phyloP scores from a whole-genome alignment of 768 basidiomycete species.

The Hericium rajendrae region DNA sequence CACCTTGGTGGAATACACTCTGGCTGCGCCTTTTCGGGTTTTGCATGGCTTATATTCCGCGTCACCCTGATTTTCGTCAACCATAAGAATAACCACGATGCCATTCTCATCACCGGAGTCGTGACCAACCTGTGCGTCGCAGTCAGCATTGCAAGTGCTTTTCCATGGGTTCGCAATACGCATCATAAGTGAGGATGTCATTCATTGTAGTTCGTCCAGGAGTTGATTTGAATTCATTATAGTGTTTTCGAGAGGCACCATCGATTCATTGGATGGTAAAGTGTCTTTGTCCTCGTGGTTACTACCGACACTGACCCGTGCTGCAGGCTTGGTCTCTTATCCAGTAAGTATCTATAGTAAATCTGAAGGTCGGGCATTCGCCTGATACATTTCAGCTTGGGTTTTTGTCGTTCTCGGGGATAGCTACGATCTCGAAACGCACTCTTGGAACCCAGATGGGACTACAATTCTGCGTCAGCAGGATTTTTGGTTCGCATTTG shows the following conservation, averaged over 20 bases:
- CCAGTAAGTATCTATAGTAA: slow-evolving; percentile 30
- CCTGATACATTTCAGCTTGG: slow-evolving; percentile 32
- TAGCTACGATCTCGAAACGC: slow-evolving; percentile 45
- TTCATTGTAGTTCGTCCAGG: background rate
- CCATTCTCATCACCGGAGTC: slow-evolving; percentile 52
- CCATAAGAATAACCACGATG: slow-evolving; percentile 39
- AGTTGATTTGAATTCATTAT: background rate
- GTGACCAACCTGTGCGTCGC: slow-evolving; percentile 47
- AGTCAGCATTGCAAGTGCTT: slow-evolving; percentile 52
- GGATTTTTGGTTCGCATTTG: slow-evolving; percentile 67
- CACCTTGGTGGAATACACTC: slow-evolving; percentile 78
- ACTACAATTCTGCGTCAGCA: slow-evolving; percentile 52
- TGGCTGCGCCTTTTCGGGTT: slow-evolving; percentile 63
- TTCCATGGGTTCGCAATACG: slow-evolving; percentile 73
- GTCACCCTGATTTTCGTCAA: slow-evolving; percentile 46
- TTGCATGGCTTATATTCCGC: slow-evolving; percentile 60
- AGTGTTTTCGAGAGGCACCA: slow-evolving; percentile 77
- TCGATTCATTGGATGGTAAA: slow-evolving; percentile 67
- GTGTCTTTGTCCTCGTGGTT: slow-evolving; percentile 24
- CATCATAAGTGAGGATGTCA: slow-evolving; percentile 58
- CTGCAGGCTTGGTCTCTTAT: slow-evolving; percentile 33
- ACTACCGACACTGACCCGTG: slow-evolving; percentile 16
- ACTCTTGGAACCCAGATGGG: slow-evolving; percentile 48
- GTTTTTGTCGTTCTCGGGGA: slow-evolving; percentile 59
- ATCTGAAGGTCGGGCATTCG: background rate